Evolutionary conservation across 2,329 filamentous ascomycete species (phyloP), one percentile per base, ranked within the genome.

Genomic region (Pseudogymnoascus pannorum): DNA sequence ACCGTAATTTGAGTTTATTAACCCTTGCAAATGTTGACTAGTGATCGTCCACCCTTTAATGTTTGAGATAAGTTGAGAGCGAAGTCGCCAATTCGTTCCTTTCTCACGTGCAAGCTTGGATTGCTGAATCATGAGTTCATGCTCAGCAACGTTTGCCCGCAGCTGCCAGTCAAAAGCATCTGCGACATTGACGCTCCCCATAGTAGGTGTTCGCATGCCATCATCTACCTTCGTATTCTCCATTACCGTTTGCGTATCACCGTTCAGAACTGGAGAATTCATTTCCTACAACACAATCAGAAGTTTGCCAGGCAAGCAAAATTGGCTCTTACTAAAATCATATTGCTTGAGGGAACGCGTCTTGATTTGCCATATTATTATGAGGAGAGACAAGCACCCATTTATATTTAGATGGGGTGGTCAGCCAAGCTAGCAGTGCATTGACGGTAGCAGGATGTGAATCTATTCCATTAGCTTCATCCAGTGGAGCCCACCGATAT

Each of bases 131-230:
- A 44, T 40, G 24, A 66, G 38, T 60, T 62, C 61, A 36, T 61
- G 54, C 57, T 65, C 60, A 22, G 64, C 58, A 20, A 44, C 24
- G 14, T 58, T 61, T 12, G 62, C 59, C 59, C 61, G 61, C 29
- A 59, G 57, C 54, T 61, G 58, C 63, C 36, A 62, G 60, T 66
- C 60, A 26, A 61, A 64, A 1, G 61, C 60, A 44, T 63, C 33
- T 18, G 64, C 61, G 57, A 62, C 36, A 60, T 66, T 66, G 14
- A 62, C 33, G 16, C 11, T 64, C 36, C 57, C 59, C 57, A n/a
- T n/a, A n/a, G 36, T 61, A 40, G 60, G 63, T 35, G 63, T 64
- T 48, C 57, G 51, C 5, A 60, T 61, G 31, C 36, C 62, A 59
- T 61, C 51, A 4, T 31, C 35, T 18, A 31, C 58, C 18, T n/a